Evolutionary conservation across 352 stramenopile genomes (phyloP).

Genomic region (Discostella stelligera): DNA sequence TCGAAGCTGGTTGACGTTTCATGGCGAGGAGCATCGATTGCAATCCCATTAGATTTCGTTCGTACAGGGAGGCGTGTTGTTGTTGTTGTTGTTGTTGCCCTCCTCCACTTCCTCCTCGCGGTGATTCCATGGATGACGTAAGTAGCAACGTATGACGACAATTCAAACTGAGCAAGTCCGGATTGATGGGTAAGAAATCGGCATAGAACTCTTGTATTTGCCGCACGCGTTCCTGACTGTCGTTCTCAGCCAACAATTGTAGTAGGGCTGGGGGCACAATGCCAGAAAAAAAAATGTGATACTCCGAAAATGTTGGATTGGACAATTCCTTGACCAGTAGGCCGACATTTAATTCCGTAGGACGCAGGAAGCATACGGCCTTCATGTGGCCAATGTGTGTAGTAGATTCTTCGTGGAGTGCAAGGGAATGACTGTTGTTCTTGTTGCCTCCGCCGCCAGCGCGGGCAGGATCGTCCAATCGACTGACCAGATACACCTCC

Average conservation of each 20-base stretch:
- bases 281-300: constrained; percentile 99
- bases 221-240: constrained; percentile 91
- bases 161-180: constrained; percentile 96
- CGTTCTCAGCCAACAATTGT: constrained; percentile 92
- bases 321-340: constrained; percentile 89
- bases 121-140: constrained; percentile 62
- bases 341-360: constrained; percentile 90
- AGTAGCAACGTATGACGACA: constrained; percentile 85
- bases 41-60: constrained; percentile 91
- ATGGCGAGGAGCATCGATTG: constrained; percentile 92
- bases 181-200: constrained; percentile 97
- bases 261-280: constrained; percentile 91
- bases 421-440: constrained; percentile 34
- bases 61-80: constrained; percentile 84
- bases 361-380: constrained; percentile 91
- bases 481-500: constrained; percentile 94
- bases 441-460: constrained; percentile 4
- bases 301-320: constrained; percentile 93
- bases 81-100: constrained; percentile 8
- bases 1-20: constrained; percentile 91
- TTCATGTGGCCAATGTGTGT: constrained; percentile 86
- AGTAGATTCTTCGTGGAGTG: constrained; percentile 33
- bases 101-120: constrained; percentile 15
- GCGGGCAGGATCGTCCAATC: constrained; percentile 84
- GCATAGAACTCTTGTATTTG: constrained; percentile 99